A percentile compares a stretch with the other conserved stretches of the same genome.
Conservation (phyloP, 192 early-diverging fungal genomes). For the Chytriomyces sp. region DNA sequence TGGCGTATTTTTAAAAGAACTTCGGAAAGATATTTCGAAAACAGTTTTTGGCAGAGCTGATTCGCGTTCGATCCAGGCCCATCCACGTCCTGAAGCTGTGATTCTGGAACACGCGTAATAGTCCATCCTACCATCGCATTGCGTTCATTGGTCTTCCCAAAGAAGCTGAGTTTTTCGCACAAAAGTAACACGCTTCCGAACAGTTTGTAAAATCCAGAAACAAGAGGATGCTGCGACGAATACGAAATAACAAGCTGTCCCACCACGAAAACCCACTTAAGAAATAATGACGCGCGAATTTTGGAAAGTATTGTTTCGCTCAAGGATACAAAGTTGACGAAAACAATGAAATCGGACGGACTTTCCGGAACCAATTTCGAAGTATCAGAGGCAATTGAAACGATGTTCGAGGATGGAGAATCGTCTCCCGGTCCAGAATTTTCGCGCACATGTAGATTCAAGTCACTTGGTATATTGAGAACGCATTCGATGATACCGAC, state of each 20-base stretch:
- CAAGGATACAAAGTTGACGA: constrained; percentile 74
- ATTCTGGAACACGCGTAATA: no score
- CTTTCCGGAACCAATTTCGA: constrained; percentile 58
- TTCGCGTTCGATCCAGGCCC: constrained; percentile 25
- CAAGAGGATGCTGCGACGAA: constrained; percentile 61
- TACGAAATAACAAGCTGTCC: constrained; percentile 58
- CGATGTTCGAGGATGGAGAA: background rate
- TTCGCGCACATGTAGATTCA: constrained; percentile 55
- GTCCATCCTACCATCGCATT: background rate
- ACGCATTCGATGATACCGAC: constrained; percentile 56
- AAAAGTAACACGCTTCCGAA: constrained; percentile 50
- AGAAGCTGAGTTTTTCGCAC: constrained; percentile 45
- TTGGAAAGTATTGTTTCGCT: constrained; percentile 56
- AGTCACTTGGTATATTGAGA: constrained; percentile 47
- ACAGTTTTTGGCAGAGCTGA: constrained; percentile 45
- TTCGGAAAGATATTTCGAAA: constrained; percentile 61
- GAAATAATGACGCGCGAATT: constrained; percentile 45
- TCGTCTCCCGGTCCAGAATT: constrained; percentile 3
- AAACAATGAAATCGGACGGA: constrained; percentile 68
- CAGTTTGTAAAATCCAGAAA: constrained; percentile 79
- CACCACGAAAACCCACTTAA: constrained; percentile 63
- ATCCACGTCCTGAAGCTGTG: background rate
- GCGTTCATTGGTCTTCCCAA: constrained; percentile 7
- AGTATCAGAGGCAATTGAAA: constrained; percentile 53
- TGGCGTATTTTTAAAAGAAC: constrained; percentile 64